Evolutionary conservation across 176 grass and related monocot genomes (phyloP).

Genomic region (Avena insularis): DNA sequence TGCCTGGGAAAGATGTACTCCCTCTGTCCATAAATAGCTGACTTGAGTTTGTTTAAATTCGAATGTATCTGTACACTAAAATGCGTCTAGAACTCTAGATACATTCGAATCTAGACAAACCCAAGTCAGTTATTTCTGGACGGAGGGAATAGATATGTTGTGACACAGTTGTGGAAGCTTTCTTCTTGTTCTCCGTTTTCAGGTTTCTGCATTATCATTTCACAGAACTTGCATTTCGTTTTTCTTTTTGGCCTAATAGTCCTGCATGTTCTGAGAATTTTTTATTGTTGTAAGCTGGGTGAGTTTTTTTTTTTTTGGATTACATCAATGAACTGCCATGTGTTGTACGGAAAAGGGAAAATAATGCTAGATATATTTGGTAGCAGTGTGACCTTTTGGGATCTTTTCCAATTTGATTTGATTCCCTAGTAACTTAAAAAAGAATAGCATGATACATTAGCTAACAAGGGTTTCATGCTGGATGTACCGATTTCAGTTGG

Average conservation of each 20-base stretch:
- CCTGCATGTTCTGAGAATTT: neutral
- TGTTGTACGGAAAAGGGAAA: no score
- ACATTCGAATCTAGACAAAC: no score
- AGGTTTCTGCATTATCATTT: constrained; percentile 3
- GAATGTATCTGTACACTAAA: no score
- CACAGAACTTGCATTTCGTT: neutral
- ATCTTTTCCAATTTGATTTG: neutral
- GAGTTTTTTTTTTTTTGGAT: neutral
- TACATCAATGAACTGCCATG: neutral
- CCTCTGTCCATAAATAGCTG: no score
- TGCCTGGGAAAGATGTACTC: no score
- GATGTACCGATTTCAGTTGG: neutral
- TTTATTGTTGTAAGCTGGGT: neutral
- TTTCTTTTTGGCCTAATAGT: neutral
- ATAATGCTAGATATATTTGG: neutral
- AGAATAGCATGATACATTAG: neutral
- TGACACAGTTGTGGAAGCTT: neutral
- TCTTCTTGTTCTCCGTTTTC: neutral
- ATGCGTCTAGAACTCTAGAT: no score
- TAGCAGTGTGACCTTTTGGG: neutral
- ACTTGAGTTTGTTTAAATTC: no score
- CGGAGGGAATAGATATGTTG: neutral
- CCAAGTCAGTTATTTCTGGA: no score
- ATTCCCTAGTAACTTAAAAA: neutral
- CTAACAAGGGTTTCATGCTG: constrained; percentile 3